Evolutionary conservation across 2,329 filamentous ascomycete genomes (phyloP).

Genomic region (Fusarium sp.): DNA sequence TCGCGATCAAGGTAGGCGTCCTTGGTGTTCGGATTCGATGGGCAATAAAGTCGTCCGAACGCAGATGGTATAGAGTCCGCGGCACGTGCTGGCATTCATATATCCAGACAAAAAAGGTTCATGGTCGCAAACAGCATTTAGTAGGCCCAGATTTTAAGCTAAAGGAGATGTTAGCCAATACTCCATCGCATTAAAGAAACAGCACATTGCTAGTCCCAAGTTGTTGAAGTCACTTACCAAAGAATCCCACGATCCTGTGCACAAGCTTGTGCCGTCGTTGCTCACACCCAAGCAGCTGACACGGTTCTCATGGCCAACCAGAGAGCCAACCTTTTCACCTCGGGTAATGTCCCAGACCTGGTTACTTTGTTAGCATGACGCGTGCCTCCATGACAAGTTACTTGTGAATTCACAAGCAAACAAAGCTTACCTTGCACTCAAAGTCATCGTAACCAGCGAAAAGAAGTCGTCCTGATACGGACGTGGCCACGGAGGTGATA

Average conservation of each 20-base stretch:
- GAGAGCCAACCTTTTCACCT: conserved; percentile 95
- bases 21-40: conserved; percentile 51
- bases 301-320: conserved; percentile 98
- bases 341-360: conserved; percentile 98
- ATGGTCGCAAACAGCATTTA: conserved; percentile 60
- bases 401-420: not conserved
- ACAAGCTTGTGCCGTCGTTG: conserved; percentile 99
- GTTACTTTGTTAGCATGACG: conserved; percentile 24
- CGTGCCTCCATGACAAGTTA: not conserved
- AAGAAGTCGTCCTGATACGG: conserved; percentile 92
- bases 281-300: conserved; percentile 99
- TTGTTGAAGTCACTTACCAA: conserved; percentile 75
- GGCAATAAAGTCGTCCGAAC: conserved; percentile 53
- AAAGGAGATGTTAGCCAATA: conserved; percentile 29
- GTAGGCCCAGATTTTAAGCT: conserved; percentile 93
- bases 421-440: conserved; percentile 91
- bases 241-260: conserved; percentile 99
- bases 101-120: conserved; percentile 50
- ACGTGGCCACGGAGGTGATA: conserved; percentile 98
- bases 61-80: conserved; percentile 50
- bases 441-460: conserved; percentile 99
- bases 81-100: conserved; percentile 51
- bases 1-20: conserved; percentile 54
- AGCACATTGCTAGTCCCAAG: not conserved
- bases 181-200: not conserved